Percentiles rank a stretch among this genome's conserved stretches.
Evolutionary conservation across 495 filamentous ascomycete genomes (phyloP).

Genomic region (Glonium stellatum): DNA sequence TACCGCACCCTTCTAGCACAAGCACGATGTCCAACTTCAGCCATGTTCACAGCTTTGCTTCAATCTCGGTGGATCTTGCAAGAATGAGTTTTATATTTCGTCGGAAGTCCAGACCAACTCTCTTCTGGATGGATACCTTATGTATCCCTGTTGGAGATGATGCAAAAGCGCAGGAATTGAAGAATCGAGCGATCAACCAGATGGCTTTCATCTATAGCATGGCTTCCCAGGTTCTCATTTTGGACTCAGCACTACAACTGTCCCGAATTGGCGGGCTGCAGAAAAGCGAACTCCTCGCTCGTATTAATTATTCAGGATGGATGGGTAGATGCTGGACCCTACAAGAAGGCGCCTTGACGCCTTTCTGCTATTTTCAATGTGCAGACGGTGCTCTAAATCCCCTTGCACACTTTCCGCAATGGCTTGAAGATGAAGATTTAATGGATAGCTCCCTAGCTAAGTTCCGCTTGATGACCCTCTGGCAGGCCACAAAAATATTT

Average conservation of each 20-base stretch:
- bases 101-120: not conserved
- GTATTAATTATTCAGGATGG: not conserved
- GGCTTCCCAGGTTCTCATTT: not conserved
- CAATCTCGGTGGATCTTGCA: no score
- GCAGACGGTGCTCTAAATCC: not conserved
- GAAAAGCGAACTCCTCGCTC: not conserved
- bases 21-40: not conserved
- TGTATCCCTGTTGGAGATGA: not conserved
- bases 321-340: not conserved
- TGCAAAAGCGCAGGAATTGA: not conserved
- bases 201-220: not conserved
- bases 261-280: not conserved
- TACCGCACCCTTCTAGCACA: not conserved
- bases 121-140: slow-evolving; percentile 3
- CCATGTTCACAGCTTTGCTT: no score
- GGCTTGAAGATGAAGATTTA: no score
- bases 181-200: not conserved
- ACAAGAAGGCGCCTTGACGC: not conserved
- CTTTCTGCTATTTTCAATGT: not conserved
- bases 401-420: not conserved
- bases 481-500: no score
- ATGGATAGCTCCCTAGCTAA: no score
- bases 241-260: not conserved
- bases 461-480: no score
- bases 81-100: not conserved